Evolutionary conservation across 495 filamentous ascomycete genomes (phyloP), one percentile per base, ranked within the genome.

Genomic region (Cladorrhinum samala): DNA sequence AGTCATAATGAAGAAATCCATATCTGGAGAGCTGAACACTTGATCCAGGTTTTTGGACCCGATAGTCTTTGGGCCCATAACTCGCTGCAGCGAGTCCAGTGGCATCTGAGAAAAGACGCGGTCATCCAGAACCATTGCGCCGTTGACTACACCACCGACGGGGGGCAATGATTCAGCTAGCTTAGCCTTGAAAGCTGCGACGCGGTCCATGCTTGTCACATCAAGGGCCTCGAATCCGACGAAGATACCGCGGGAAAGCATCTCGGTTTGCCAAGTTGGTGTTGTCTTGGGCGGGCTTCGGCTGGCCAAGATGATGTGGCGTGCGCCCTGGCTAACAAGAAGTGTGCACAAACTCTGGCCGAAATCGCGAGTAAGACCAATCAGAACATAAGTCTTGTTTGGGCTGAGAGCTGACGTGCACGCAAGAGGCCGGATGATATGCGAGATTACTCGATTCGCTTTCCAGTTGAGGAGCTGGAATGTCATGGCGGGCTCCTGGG

Each of bases 301-400:
- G 55, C 81, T 85, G 1, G 77, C 76, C 3, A 86, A 50, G 11
- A 76, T 73, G 38, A 86, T 68, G 54, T 77, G 65, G 1, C 70
- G 57, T 0, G 83, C 82, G 0, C 83, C 83, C 20, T 79, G 69
- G 1, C 64, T 23, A 2, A 73, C 68, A 67, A 86, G 79, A 58
- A 82, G 79, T 2, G 72, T 63, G 56, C 79, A 83, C 1, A 85
- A 58, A 13, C 82, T 84, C 49, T 75, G 71, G 14, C 81, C 83
- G 3, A 85, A 68, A 23, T 78, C 75, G 16, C 80, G 74, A 1
- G 80, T 81, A 9, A 85, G 56, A 3, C 83, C 83, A 17, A 81
- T 63, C 0, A 86, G 63, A 30, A 78, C 63, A 55, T 86, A 86
- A 0, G 82, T 79, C 56, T 72, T 78, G 55, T 75, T 47, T 0